Percentiles rank a stretch among this genome's conserved stretches.
These are phyloP conservation scores for Fusarium sp. DNA, from an alignment of 2,329 filamentous ascomycete species.

Conservation along the genomic window DNA sequence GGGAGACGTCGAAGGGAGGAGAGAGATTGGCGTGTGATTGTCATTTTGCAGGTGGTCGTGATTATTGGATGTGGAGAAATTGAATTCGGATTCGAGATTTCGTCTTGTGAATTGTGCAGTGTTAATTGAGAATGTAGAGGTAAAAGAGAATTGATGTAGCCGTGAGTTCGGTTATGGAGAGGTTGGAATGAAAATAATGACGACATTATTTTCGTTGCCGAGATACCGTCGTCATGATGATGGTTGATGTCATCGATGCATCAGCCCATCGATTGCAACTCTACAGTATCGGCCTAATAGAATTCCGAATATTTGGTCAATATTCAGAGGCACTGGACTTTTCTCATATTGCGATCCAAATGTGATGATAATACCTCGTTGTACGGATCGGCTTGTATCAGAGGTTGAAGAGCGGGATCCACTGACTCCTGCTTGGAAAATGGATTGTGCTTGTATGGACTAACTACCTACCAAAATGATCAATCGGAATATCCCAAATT, in stretches of 20 bases:
- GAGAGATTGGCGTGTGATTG: constrained; percentile 3
- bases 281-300: constrained; percentile 4
- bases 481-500: too few species aligned
- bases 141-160: neutral
- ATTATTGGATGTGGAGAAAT: neutral
- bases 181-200: constrained; percentile 10
- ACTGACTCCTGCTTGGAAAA: neutral
- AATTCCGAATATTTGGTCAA: neutral
- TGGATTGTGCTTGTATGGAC: neutral
- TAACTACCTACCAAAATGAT: neutral
- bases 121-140: neutral
- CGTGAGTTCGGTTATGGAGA: neutral
- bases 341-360: neutral
- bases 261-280: neutral
- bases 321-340: too few species aligned
- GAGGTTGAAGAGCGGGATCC: neutral
- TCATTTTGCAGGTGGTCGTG: neutral
- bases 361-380: too few species aligned
- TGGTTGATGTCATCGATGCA: constrained; percentile 36
- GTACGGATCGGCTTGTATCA: too few species aligned
- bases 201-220: constrained; percentile 21
- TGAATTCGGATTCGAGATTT: neutral
- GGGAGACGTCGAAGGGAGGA: neutral
- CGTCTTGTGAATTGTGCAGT: neutral
- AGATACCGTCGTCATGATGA: constrained; percentile 6